A percentile compares a stretch with the other conserved stretches of the same genome.
phyloP scores from a whole-genome alignment of 768 basidiomycete genomes.

The Boletellus emodensis region DNA sequence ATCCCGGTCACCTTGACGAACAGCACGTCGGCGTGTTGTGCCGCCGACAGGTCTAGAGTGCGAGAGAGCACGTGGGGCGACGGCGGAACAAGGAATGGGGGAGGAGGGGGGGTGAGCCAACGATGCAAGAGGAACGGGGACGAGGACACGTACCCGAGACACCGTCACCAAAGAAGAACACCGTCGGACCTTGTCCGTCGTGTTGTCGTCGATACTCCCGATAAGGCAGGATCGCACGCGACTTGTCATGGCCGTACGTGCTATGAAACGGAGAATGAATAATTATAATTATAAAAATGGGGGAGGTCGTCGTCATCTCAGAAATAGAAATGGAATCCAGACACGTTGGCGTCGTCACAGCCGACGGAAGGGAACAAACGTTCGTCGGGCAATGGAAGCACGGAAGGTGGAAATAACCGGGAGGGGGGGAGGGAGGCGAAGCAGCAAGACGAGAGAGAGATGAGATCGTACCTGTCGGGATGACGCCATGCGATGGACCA shows the following conservation, averaged over 20 bases:
- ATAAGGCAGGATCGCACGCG: slow-evolving; percentile 90
- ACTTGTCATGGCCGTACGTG: slow-evolving; percentile 94
- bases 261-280: slow-evolving; percentile 38
- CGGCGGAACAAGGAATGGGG: not conserved
- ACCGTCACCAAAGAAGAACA: slow-evolving; percentile 98
- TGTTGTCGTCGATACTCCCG: slow-evolving; percentile 36
- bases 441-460: too few relatives aligned
- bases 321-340: not conserved
- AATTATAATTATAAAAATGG: too few relatives aligned
- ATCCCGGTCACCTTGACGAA: slow-evolving; percentile 83
- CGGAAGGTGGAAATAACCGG: not conserved
- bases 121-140: not conserved
- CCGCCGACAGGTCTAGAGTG: slow-evolving; percentile 79
- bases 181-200: slow-evolving; percentile 46
- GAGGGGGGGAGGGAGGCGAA: too few relatives aligned
- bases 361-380: not conserved
- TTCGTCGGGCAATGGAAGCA: not conserved
- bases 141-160: slow-evolving; percentile 67
- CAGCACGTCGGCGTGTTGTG: slow-evolving; percentile 87
- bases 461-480: slow-evolving; percentile 65
- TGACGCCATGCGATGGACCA: slow-evolving; percentile 89
- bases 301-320: not conserved
- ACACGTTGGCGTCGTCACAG: too few relatives aligned
- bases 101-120: not conserved
- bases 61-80: too few relatives aligned